Base-by-base conservation (phyloP, 2,329 filamentous ascomycete species). In the Calonectria hongkongensis region DNA sequence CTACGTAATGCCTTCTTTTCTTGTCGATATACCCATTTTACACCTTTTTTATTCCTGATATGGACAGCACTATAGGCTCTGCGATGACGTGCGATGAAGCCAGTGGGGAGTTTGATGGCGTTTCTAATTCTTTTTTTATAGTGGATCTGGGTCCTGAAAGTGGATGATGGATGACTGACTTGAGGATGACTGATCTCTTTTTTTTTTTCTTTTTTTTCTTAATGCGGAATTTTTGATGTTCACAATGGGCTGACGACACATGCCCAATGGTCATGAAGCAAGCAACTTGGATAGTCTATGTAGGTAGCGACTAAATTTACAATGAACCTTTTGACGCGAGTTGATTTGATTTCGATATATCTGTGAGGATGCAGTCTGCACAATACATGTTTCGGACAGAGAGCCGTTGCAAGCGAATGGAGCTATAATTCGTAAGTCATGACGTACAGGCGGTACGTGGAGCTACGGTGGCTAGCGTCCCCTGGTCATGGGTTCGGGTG, bases 1-100 rank as follows among this genome's bases (percentile, higher is more conserved):
- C 66, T 70, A 47, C 66, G 63, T 70, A 51, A 70, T 70, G 63
- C 71, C 71, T 68, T 67, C 67, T 70, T 66, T 58, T 73, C 47
- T 51, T 63, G 13, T 51, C 54, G 27, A 64, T 45, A 54, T 54
- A 67, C 54, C 54, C 54, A 27, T 58, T 63, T 41, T 63, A 30
- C 21, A 39, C 27, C 54, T 64, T 72, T 72, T 69, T 69, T 60
- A 45, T 54, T 58, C 62, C 33, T 50, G 50, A 60, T 36, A 41
- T 43, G 69, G 56, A 62, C 39, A 48, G 56, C 56, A 66, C 39
- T 21, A 27, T 25, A 21, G 54, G 21, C 28, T 28, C 27, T 45
- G 58, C 18, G 60, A 72, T 41, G 66, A 30, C 41, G 28, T 36
- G 50, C 25, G 33, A 64, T 25, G 50, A 69, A 60, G 33, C 16